phyloP scores from a whole-genome alignment of 2,329 filamentous ascomycete genomes.

The Alternaria sp. region DNA sequence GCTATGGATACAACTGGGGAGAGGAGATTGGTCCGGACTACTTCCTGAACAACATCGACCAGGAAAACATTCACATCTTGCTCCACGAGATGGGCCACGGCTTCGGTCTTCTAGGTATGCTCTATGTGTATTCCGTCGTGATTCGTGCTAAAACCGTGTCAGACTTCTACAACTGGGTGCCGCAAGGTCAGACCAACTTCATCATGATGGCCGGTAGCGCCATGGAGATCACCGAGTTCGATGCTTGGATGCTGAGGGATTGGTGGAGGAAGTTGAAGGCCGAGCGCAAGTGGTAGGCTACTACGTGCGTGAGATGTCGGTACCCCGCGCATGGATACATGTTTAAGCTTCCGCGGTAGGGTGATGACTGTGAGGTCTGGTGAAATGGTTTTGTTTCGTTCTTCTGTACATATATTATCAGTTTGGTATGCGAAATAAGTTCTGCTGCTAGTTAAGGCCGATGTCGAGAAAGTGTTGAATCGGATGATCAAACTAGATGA shows the following conservation, averaged over 20 bases:
- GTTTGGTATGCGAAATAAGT: neutral
- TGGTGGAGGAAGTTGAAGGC: slow-evolving; percentile 52
- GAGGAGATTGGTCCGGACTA: slow-evolving; percentile 54
- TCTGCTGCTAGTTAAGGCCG: neutral
- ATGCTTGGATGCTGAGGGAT: slow-evolving; percentile 58
- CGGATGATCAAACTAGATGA: neutral
- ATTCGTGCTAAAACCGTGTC: neutral
- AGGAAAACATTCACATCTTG: slow-evolving; percentile 52
- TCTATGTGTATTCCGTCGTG: neutral
- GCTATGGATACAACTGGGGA: slow-evolving; percentile 57
- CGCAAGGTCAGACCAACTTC: slow-evolving; percentile 51
- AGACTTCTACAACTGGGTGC: slow-evolving; percentile 55
- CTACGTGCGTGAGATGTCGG: too few species aligned
- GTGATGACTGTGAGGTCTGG: neutral
- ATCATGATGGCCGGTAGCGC: slow-evolving; percentile 56
- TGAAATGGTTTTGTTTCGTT: neutral
- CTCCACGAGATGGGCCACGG: slow-evolving; percentile 55
- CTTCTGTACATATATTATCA: neutral
- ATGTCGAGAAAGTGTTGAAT: neutral
- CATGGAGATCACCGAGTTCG: slow-evolving; percentile 54
- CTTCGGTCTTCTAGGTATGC: slow-evolving; percentile 43
- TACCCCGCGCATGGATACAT: neutral
- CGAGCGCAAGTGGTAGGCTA: slow-evolving; percentile 17
- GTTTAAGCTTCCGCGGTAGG: too few species aligned
- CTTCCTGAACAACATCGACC: slow-evolving; percentile 48